Base-by-base conservation (phyloP, 2,329 filamentous ascomycete genomes). In the Neophaeococcomyces aloes region DNA sequence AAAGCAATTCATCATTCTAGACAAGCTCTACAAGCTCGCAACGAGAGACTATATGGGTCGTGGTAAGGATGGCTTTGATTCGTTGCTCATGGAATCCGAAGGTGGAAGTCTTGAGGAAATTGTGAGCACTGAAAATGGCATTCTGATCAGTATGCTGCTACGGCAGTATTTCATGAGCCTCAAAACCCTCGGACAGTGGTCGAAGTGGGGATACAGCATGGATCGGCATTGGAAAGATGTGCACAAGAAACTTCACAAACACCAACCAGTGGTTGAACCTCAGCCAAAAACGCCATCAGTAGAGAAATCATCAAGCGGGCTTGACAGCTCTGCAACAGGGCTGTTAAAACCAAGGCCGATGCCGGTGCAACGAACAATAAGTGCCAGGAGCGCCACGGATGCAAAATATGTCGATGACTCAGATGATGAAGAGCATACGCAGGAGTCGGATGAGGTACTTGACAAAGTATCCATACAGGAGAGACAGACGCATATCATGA, bases 101-200 rank as follows among this genome's bases (percentile, higher is more conserved):
- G 87, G 87, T 19, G 86, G 86, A 13, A 65, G 74, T 3, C 83
- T 81, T 1, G 79, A 86, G 53, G 84, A 88, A 58, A 66, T 94
- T 13, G 80, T 94, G 4, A 79, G 78, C 23, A 86, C 94, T 57
- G 87, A 95, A 59, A 88, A 84, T 53, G 88, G 87, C 3, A 79
- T 93, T 13, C 71, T 94, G 44, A 85, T 94, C 55, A 87, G 83
- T 38, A 85, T 83, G 57, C 80, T 95, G 60, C 71, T 95, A 15
- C 78, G 87, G 10, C 87, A 94, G 59, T 94, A 94, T 63, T 94
- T 94, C 63, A 82, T 94, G 74, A 83, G 80, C 5, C 70, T 94
- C 33, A 84, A 85, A 44, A 81, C 88, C 1, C 66, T 94, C 19
- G 84, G 86, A 14, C 77, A 78, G 55, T 94, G 87, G 87, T 78